Base-by-base conservation (phyloP, 2,329 filamentous ascomycete genomes). In the Stenocarpella maydis region DNA sequence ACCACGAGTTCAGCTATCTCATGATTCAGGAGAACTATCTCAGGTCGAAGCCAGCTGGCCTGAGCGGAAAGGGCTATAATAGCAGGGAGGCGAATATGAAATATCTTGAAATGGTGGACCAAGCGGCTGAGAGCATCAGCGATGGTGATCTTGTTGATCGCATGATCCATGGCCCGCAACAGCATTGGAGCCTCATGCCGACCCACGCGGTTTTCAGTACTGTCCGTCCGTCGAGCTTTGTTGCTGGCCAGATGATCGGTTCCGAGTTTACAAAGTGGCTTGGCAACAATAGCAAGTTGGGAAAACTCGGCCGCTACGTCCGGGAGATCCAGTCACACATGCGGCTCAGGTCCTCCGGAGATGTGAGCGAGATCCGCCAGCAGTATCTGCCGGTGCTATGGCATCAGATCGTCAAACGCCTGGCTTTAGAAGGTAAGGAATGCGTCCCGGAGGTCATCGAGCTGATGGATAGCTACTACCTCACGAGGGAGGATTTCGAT, bases 1-100 rank as follows among this genome's bases (percentile, higher is more conserved):
- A 99, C 76, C 96, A 99, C 77, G 96, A 99, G 76, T 97, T 98
- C 82, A 98, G 94, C 76, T 96, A 91, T 77, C 85, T 99, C 65
- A 98, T 99, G 96, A 90, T 99, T 55, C 96, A 99, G 78, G 97
- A 99, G 80, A 99, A 99, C 77, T 99, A 99, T 75, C 86, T 99
- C 15, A 91, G 90, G 72, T 94, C 94, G 2, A 93, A 90, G 71
- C 96, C 96, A 3, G 85, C 80, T 5, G 83, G 92, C 15, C 83
- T 92, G 4, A 87, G 84, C 71, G 85, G 84, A 63, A 82, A 83
- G 55, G 81, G 82, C 24, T 91, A 90, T 77, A 84, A 84, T 47
- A 88, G 87, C 69, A 89, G 88, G 72, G 91, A 95, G 78, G 87
- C 90, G 72, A 91, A 88, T 34, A 82, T 98, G 66, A 97, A 97